phyloP scores from a whole-genome alignment of 352 stramenopile species.

The Globisporangium nodosum region DNA sequence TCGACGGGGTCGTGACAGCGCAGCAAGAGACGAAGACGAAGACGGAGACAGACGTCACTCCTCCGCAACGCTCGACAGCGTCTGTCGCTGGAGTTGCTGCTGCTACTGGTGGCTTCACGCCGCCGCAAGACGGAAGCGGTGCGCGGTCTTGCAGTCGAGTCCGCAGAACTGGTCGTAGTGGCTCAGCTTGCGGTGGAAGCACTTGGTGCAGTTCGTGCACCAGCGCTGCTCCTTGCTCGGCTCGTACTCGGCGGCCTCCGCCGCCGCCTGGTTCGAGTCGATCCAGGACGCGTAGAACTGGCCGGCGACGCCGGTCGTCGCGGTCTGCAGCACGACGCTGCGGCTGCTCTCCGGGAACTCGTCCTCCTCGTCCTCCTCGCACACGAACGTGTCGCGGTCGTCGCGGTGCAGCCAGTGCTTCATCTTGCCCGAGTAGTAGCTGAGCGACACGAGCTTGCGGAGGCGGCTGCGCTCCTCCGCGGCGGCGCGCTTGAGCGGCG shows the following conservation, averaged over 20 bases:
- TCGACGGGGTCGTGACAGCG: neutral
- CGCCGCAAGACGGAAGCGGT: slow-evolving; percentile 19
- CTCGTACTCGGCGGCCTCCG: slow-evolving; percentile 28
- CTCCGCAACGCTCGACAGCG: too few species aligned
- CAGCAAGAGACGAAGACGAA: too few species aligned
- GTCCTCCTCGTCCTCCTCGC: slow-evolving; percentile 53
- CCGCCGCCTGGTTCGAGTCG: slow-evolving; percentile 13
- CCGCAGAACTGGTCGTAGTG: slow-evolving; percentile 69
- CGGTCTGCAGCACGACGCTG: slow-evolving; percentile 15
- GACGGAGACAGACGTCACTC: too few species aligned
- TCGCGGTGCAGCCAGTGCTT: slow-evolving; percentile 45
- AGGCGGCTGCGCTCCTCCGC: slow-evolving; percentile 32
- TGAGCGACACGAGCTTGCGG: slow-evolving; percentile 56
- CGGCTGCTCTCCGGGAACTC: slow-evolving; percentile 53
- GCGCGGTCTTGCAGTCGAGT: slow-evolving; percentile 63
- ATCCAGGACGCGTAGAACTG: slow-evolving; percentile 15
- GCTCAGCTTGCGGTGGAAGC: slow-evolving; percentile 61
- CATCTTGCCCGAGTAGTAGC: slow-evolving; percentile 50
- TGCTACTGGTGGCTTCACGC: slow-evolving; percentile 25
- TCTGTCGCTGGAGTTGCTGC: neutral
- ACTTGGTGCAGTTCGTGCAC: slow-evolving; percentile 78
- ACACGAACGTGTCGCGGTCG: slow-evolving; percentile 51
- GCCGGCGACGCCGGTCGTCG: slow-evolving; percentile 1
- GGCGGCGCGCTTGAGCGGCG: slow-evolving; percentile 4
- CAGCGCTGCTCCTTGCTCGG: slow-evolving; percentile 66